Conservation (phyloP, 2,329 filamentous ascomycete species). For the Stromatinia cepivora region DNA sequence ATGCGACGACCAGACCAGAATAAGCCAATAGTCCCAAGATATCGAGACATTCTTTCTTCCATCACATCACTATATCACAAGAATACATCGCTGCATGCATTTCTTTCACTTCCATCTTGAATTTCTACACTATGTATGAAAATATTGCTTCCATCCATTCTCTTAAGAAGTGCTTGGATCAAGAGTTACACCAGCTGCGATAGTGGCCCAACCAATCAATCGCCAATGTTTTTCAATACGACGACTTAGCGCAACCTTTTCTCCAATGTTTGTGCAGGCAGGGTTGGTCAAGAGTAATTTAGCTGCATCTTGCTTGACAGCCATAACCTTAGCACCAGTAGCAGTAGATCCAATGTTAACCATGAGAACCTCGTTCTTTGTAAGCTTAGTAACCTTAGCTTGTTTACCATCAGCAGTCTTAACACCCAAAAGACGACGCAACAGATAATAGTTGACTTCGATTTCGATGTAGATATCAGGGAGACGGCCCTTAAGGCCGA, state of each 20-base stretch:
- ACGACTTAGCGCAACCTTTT: constrained; percentile 94
- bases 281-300: constrained; percentile 91
- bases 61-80: constrained; percentile 11
- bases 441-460: constrained; percentile 98
- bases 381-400: constrained; percentile 96
- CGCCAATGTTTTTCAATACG: constrained; percentile 99
- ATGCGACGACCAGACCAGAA: constrained; percentile 12
- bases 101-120: background rate
- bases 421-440: constrained; percentile 91
- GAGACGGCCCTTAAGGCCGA: constrained; percentile 89
- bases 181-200: constrained; percentile 41
- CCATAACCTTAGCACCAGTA: constrained; percentile 94
- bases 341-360: constrained; percentile 99
- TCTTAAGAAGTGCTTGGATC: constrained; percentile 39
- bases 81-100: background rate
- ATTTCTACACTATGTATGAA: background rate
- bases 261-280: constrained; percentile 93
- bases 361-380: constrained; percentile 99
- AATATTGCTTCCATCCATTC: background rate
- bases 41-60: background rate
- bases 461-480: constrained; percentile 98
- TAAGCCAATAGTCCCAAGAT: constrained; percentile 1
- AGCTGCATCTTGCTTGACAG: constrained; percentile 95
- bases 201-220: constrained; percentile 84
- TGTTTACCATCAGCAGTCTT: constrained; percentile 98